A percentile compares a stretch with the other conserved stretches of the same genome.
These are phyloP conservation scores for Ustilago loliicola DNA, from an alignment of 1,284 basidiomycete genomes.

Conservation along the genomic window DNA sequence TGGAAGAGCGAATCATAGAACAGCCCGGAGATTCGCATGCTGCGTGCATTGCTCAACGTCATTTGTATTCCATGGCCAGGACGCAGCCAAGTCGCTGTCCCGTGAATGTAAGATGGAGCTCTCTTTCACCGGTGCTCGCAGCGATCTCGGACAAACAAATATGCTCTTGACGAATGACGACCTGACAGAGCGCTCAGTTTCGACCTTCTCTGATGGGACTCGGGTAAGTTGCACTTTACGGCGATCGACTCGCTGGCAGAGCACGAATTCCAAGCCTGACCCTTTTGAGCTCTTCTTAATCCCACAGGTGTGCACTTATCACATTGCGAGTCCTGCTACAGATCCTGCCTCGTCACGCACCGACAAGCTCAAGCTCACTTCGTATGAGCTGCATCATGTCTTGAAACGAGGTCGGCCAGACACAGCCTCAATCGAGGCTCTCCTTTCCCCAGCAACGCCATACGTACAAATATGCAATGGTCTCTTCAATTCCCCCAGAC, in stretches of 20 bases:
- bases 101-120: slow-evolving; percentile 24
- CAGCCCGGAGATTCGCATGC: background rate
- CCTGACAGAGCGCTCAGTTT: slow-evolving; percentile 13
- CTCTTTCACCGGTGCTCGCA: slow-evolving; percentile 21
- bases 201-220: slow-evolving; percentile 25
- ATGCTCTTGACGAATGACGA: slow-evolving; percentile 17
- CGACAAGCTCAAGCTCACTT: background rate
- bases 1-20: slow-evolving; percentile 33
- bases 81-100: background rate
- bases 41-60: slow-evolving; percentile 27
- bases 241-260: background rate
- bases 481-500: background rate
- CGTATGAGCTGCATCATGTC: slow-evolving; percentile 18
- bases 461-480: slow-evolving; percentile 6
- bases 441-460: slow-evolving; percentile 14
- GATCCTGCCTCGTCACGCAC: background rate
- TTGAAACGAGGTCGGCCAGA: background rate
- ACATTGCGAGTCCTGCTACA: background rate
- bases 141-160: slow-evolving; percentile 35
- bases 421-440: background rate
- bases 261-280: background rate
- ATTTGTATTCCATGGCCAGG: background rate
- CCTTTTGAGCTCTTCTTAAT: background rate
- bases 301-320: slow-evolving; percentile 29
- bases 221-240: slow-evolving; percentile 14